A percentile compares a stretch with the other conserved stretches of the same genome.
Evolutionary conservation across 176 grass and related monocot species (phyloP).

Genomic region (Cenchrus fungigraminus): DNA sequence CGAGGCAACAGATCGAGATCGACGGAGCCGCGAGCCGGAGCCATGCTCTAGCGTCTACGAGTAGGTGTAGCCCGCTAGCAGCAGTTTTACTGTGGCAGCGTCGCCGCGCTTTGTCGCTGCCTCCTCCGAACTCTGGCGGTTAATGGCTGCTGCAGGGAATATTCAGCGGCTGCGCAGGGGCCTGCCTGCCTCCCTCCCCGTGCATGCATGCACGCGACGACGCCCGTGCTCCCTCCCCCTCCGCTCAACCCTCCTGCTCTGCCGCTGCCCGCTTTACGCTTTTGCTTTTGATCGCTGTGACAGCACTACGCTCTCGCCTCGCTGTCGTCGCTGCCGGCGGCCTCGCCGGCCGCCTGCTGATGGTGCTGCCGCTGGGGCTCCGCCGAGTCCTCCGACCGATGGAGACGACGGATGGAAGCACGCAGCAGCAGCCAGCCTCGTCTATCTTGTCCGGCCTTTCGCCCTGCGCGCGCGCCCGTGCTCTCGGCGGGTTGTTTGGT

Average conservation of each 20-base stretch:
- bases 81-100: not conserved
- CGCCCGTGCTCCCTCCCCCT: constrained; percentile 2
- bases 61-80: too few species aligned
- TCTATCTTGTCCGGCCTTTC: constrained; percentile 16
- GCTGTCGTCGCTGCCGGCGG: not conserved
- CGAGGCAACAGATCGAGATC: too few species aligned
- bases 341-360: too few species aligned
- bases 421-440: not conserved
- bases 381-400: not conserved
- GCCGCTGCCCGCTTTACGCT: constrained; percentile 43
- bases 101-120: constrained; percentile 25
- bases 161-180: constrained; percentile 54
- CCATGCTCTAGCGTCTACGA: too few species aligned
- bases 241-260: not conserved
- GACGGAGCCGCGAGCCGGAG: too few species aligned
- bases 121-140: constrained; percentile 33
- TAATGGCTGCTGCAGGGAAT: constrained; percentile 56
- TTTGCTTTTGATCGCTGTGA: constrained; percentile 55
- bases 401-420: not conserved
- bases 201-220: constrained; percentile 43
- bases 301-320: constrained; percentile 21
- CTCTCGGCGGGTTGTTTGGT: too few species aligned
- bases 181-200: not conserved
- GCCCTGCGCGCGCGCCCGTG: too few species aligned
- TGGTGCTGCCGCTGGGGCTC: too few species aligned